These are phyloP conservation scores for Diaporthe aspalathi DNA, from an alignment of 2,329 filamentous ascomycete species.

Conservation along the genomic window DNA sequence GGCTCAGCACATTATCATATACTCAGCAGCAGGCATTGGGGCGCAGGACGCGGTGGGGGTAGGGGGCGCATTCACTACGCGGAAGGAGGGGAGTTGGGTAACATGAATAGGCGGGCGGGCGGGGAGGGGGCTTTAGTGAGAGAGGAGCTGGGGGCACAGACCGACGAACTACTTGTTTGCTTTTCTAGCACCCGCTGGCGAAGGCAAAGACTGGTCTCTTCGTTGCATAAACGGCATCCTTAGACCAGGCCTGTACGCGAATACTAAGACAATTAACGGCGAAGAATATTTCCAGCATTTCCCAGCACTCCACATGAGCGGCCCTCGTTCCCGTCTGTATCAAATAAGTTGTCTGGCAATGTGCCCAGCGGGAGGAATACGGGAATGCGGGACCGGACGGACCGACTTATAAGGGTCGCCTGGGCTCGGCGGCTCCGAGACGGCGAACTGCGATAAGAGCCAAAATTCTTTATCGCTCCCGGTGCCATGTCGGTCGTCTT, in stretches of 20 bases:
- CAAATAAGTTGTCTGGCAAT: not conserved
- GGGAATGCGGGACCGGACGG: not conserved
- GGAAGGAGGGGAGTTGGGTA: conserved; percentile 18
- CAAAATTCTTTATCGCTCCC: conserved; percentile 36
- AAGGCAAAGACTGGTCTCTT: conserved; percentile 34
- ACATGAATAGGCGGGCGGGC: conserved; percentile 27
- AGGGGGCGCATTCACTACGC: conserved; percentile 12
- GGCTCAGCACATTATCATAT: conserved; percentile 27
- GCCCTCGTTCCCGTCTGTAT: not conserved
- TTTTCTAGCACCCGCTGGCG: conserved; percentile 29
- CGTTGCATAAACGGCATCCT: conserved; percentile 39
- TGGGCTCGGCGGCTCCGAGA: conserved; percentile 28
- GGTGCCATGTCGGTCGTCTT: not conserved
- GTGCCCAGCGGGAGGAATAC: not conserved
- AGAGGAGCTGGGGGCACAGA: not conserved
- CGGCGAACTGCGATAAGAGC: conserved; percentile 27
- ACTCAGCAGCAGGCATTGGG: conserved; percentile 36
- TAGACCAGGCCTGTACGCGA: conserved; percentile 35
- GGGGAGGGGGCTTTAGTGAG: not conserved
- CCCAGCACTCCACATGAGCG: not conserved
- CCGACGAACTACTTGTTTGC: not conserved
- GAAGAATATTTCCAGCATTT: not conserved
- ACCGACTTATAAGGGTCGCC: not conserved
- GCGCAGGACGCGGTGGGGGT: conserved; percentile 33
- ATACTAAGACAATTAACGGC: conserved; percentile 20